Evolutionary conservation across 345 rosid species (phyloP).

Genomic region (Schrenkiella parvula): DNA sequence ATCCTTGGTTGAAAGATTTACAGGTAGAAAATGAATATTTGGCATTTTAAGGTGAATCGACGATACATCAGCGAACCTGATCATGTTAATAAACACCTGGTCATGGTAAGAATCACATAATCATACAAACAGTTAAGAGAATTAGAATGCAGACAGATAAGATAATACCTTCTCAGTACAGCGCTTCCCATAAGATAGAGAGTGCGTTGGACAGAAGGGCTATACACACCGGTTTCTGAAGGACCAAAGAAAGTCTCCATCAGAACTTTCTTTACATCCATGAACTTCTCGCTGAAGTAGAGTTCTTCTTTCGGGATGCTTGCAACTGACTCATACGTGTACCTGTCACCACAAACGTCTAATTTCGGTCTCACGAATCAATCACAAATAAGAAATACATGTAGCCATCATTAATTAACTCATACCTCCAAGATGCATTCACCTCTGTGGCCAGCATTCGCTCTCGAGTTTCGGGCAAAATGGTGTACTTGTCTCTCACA

Average conservation of each 20-base stretch:
- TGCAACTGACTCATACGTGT: constrained; percentile 57
- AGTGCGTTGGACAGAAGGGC: constrained; percentile 95
- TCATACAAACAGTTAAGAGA: not conserved
- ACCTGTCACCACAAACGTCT: constrained; percentile 46
- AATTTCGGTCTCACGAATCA: not conserved
- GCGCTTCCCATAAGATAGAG: constrained; percentile 80
- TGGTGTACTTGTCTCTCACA: constrained; percentile 80
- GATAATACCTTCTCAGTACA: constrained; percentile 60
- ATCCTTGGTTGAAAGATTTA: constrained; percentile 71
- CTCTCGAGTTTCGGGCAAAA: constrained; percentile 86
- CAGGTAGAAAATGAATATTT: constrained; percentile 85
- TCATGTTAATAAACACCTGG: constrained; percentile 22
- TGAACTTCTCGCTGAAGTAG: constrained; percentile 60
- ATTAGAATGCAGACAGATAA: not conserved
- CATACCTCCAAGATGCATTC: constrained; percentile 85
- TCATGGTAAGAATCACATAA: not conserved
- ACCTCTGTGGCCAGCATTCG: constrained; percentile 89
- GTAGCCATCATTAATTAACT: not conserved
- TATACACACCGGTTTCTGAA: constrained; percentile 78
- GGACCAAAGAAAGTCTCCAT: constrained; percentile 74
- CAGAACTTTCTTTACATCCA: constrained; percentile 56
- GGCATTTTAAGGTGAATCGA: constrained; percentile 79
- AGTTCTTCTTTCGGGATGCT: constrained; percentile 54
- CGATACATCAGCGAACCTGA: constrained; percentile 70
- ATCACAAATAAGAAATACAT: not conserved